Evolutionary conservation across 176 grass and related monocot species (phyloP), one percentile per base, ranked within the genome.

Genomic region (Triticum turgidum): DNA sequence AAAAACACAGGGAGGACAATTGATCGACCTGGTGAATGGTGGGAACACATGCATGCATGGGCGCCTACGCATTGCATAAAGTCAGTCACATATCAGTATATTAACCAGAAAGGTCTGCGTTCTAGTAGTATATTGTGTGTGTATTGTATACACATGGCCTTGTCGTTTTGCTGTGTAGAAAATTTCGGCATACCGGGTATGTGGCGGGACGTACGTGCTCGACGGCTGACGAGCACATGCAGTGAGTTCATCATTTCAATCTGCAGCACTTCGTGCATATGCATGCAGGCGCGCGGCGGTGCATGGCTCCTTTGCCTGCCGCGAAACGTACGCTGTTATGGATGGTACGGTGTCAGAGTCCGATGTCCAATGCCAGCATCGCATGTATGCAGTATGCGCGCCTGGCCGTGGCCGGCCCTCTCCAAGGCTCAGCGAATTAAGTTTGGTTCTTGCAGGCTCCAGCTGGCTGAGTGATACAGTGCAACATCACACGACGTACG

Each of bases 161-260:
- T 84, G 87, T 85, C 24, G 77, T 80, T n/a, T 85, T 45, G 18
- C 37, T 32, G 38, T 65, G 17, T 65, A 76, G 34, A 75, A 65
- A 47, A 29, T 62, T 15, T 29, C 14, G 21, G 14, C 29, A 1
- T 25, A 5, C 29, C 2, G 5, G 6, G 49, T 82, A 75, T 84
- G 84, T 90, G 84, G 64, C 41, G 30, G 7, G 41, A 1, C 12
- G 65, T 42, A 15, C 80, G 32, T 33, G 35, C 51, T 17, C 4
- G 79, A 27, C 63, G 88, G 68, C 4, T 1, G 34, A 11, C 34
- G 35, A 14, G 24, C 72, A 61, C 45, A 30, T 69, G 79, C 29
- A 8, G 8, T 10, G 21, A 47, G 45, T 5, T 37, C 33, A 6
- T 24, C 38, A 21, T 73, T 17, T 52, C 25, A 2, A 13, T 47